phyloP scores from a whole-genome alignment of 176 grass and related monocot species.

The Rhynchospora tenuis region DNA sequence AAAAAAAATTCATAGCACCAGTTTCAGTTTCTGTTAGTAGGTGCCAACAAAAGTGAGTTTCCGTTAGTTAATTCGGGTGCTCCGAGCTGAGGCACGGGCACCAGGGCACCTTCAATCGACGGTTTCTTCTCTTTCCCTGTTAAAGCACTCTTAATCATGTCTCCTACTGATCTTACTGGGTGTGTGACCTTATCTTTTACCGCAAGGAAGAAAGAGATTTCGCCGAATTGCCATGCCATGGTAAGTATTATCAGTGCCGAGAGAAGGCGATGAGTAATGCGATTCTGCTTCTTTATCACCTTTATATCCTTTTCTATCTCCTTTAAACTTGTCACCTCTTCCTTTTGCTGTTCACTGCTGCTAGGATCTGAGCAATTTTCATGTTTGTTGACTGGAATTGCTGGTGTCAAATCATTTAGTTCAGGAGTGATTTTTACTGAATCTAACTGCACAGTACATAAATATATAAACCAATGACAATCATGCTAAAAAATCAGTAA shows the following conservation, averaged over 20 bases:
- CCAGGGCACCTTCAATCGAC: neutral
- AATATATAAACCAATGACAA: neutral
- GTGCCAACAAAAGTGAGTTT: neutral
- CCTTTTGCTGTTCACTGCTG: neutral
- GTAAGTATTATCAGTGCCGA: constrained; percentile 24
- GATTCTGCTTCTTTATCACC: constrained; percentile 32
- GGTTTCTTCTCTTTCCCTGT: neutral
- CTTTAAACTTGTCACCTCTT: neutral
- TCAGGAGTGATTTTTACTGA: neutral
- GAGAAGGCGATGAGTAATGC: constrained; percentile 37
- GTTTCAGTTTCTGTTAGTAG: neutral
- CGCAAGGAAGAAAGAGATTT: constrained; percentile 26
- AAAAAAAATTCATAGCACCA: neutral
- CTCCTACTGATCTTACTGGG: constrained; percentile 21
- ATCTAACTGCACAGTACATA: constrained; percentile 2
- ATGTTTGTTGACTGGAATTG: neutral
- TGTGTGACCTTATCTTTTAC: constrained; percentile 22
- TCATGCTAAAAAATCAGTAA: neutral
- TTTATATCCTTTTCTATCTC: constrained; percentile 27
- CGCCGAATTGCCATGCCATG: constrained; percentile 27
- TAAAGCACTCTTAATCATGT: constrained; percentile 19
- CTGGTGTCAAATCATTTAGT: neutral
- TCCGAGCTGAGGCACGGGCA: neutral
- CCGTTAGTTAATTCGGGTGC: neutral
- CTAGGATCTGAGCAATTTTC: neutral